Evolutionary conservation across 202 grass and related monocot genomes (phyloP), one percentile per base, ranked within the genome.

Genomic region (Digitaria exilis): DNA sequence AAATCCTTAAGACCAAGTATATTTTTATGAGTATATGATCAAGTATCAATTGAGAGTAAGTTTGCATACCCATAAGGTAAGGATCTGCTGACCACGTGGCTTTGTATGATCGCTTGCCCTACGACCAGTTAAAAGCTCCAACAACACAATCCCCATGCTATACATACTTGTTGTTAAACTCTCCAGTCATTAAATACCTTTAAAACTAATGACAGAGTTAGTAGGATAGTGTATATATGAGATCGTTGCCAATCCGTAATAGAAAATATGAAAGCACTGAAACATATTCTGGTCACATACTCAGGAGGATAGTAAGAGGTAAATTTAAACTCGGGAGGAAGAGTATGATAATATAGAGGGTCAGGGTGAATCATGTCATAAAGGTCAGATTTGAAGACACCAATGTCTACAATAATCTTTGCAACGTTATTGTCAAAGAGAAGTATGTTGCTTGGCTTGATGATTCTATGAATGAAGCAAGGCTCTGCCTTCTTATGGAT

Each of bases 101-200:
- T 1, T 2, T 46, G 13, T 16, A 46, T 3, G 13, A 46, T 46
- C 11, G 1, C 0, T 0, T 52, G 2, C 49, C 49, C 21, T 15
- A 42, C 65, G 83, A 12, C 83, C 83, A 22, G 65, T 85, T 59
- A 85, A 71, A 50, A 85, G 83, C 28, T 85, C 75, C 52, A 85
- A 63, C 29, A 78, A 14, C 12, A 85, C 66, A 42, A 85, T 45
- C 24, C 83, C 83, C 31, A 85, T 79, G 43, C 54, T 79, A 29
- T 51, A 85, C 6, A 50, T 43, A 29, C 72, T 84, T 77, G 14
- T 9, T 43, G 41, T 24, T 84, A 58, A 32, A 41, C 25, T 28
- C 6, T 39, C 82, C 62, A n/a, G 17, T 26, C 2, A 48, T 18
- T 25, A 7, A 7, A 65, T 45, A 84, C 72, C 72, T 77, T 46